Evolutionary conservation across 2,329 filamentous ascomycete genomes (phyloP).

Genomic region (Ceratocystis ficicola): DNA sequence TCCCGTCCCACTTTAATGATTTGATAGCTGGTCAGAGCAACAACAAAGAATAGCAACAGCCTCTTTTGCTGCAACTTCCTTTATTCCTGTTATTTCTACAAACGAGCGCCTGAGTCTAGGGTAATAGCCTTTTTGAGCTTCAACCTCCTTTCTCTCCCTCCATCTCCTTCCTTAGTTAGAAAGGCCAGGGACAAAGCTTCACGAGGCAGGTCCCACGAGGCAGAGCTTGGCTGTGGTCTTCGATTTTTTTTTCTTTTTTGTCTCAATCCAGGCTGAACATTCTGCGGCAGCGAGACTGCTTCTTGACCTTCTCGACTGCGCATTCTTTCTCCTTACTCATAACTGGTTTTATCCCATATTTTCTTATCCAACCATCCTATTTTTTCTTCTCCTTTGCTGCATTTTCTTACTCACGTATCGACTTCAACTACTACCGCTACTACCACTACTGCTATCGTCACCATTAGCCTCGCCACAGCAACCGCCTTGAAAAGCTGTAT

Average conservation of each 20-base stretch:
- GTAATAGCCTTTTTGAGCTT: conserved; percentile 1
- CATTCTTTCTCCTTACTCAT: background rate
- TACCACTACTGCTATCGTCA: background rate
- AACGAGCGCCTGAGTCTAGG: background rate
- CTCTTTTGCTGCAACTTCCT: background rate
- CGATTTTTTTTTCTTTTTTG: background rate
- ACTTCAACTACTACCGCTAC: background rate
- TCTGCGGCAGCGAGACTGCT: conserved; percentile 6
- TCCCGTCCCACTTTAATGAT: background rate
- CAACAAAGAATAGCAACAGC: conserved; percentile 5
- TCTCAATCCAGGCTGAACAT: background rate
- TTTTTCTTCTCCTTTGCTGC: background rate
- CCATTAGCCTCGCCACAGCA: background rate
- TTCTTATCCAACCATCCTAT: conserved; percentile 1
- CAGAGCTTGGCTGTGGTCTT: background rate
- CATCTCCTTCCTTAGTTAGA: background rate
- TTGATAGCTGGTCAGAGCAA: background rate
- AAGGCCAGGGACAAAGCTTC: background rate
- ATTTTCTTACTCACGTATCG: background rate
- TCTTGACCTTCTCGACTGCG: background rate
- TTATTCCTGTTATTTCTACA: background rate
- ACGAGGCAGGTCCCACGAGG: conserved; percentile 14
- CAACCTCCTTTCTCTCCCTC: background rate
- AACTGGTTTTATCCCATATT: conserved; percentile 1
- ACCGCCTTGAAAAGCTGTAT: background rate